Evolutionary conservation across 2,329 filamentous ascomycete species (phyloP), one percentile per base, ranked within the genome.

Genomic region (Trichoderma pleuroti): DNA sequence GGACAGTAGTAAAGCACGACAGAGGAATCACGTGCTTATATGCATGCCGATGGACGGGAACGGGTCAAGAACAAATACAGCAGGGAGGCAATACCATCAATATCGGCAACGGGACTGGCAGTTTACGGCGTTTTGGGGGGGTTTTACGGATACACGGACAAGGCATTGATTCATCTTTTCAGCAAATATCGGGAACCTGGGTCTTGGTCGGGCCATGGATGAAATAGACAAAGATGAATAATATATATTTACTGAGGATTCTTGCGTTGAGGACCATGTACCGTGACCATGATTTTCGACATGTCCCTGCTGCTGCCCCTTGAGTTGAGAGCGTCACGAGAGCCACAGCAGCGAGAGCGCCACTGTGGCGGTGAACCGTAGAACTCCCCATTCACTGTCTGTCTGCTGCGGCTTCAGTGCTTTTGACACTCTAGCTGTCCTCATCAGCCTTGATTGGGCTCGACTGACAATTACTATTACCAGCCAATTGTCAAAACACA

Each of bases 91-190:
- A 26, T 49, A 36, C 42, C 30, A 61, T 42, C 30, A 52, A 60
- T 30, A 28, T 32, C 28, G 66, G 66, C 39, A 30, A 61, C 39
- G 26, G 62, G 52, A 49, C 34, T 24, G 57, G 32, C 65, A 46
- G 52, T 16, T 16, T 24, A 52, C 62, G 74, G 74, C 74, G 74
- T 75, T 74, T 65, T 6, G 36, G 59, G 46, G 46, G 56, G 21
- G 3, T 42, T 42, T 59, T 70, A 66, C 34, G 62, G 61, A 52
- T 65, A 70, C 61, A 59, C 6, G 62, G 54, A 32, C 52, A 66
- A 49, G 49, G 62, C 39, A 26, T 36, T 21, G 26, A 39, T 60
- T 64, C 54, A 24, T 30, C 14, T 21, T 39, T 32, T 21, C 18
- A 49, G 54, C 68, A 60, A 32, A 21, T 49, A 66, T 21, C 52